Conservation (phyloP, 108 stramenopile species). For the Nitzschia sp. region DNA sequence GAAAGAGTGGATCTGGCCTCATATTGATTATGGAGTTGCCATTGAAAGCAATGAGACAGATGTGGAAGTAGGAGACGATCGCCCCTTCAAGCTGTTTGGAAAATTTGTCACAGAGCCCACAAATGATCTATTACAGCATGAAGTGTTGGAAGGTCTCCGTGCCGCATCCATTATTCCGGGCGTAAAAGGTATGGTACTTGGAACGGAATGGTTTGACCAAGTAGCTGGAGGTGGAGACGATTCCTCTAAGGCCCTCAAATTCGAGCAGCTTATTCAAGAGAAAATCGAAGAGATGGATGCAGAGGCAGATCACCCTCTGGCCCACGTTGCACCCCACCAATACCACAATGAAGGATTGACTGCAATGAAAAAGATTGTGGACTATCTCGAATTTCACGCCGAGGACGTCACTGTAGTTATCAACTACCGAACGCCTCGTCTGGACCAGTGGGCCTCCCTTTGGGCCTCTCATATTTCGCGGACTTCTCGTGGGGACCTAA, state of each 20-base stretch:
- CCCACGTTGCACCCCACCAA: neutral
- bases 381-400: constrained; percentile 3
- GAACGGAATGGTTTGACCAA: constrained; percentile 36
- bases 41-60: constrained; percentile 1
- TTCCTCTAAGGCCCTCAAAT: neutral
- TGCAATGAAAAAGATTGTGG: constrained; percentile 21
- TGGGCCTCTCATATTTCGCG: constrained; percentile 2
- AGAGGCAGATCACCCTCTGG: neutral
- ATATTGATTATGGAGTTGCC: neutral
- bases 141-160: constrained; percentile 28
- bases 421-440: constrained; percentile 37
- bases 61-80: neutral
- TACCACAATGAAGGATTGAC: constrained; percentile 5
- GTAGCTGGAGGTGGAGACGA: constrained; percentile 8
- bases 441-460: constrained; percentile 35
- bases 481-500: neutral
- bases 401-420: constrained; percentile 31
- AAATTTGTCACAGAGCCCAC: constrained; percentile 12
- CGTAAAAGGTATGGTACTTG: constrained; percentile 21
- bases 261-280: neutral
- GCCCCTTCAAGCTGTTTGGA: constrained; percentile 24
- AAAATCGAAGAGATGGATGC: neutral
- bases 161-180: constrained; percentile 8
- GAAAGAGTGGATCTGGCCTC: constrained; percentile 14
- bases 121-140: constrained; percentile 1